phyloP scores from a whole-genome alignment of 1,139 yeast genomes.

The Pneumocystis sp. region DNA sequence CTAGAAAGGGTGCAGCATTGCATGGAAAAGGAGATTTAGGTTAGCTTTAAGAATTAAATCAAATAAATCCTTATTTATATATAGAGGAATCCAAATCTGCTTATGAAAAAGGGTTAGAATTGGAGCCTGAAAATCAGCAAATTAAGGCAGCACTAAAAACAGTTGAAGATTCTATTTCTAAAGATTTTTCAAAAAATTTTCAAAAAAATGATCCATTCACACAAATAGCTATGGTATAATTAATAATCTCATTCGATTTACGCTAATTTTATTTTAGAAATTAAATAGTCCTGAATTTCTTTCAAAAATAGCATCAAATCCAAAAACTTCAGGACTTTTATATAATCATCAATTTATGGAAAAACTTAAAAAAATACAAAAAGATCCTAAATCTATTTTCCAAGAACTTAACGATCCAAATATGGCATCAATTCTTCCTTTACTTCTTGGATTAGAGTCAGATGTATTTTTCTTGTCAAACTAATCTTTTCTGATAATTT shows the following conservation, averaged over 20 bases:
- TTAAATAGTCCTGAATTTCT: conserved; percentile 71
- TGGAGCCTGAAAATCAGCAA: conserved; percentile 72
- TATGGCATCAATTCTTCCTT: conserved; percentile 75
- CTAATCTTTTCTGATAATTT: neutral
- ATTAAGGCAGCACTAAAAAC: conserved; percentile 70
- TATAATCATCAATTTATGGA: conserved; percentile 73
- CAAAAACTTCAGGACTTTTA: conserved; percentile 75
- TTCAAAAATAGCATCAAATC: conserved; percentile 61
- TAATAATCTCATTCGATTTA: neutral
- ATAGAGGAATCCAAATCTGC: conserved; percentile 33
- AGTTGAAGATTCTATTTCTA: conserved; percentile 42
- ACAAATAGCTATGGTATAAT: conserved; percentile 57
- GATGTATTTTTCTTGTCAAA: conserved; percentile 21
- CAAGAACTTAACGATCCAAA: conserved; percentile 50
- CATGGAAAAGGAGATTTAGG: conserved; percentile 62
- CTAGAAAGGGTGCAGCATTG: conserved; percentile 85
- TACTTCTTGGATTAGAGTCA: conserved; percentile 65
- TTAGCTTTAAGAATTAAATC: conserved; percentile 23
- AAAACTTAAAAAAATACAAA: conserved; percentile 49
- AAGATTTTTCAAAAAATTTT: conserved; percentile 17
- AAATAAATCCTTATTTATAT: conserved; percentile 24
- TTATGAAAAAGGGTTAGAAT: conserved; percentile 66
- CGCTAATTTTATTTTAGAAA: conserved; percentile 22
- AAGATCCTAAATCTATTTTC: conserved; percentile 38
- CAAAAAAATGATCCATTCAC: conserved; percentile 36